phyloP scores from a whole-genome alignment of 495 filamentous ascomycete genomes.

The Chaetomium fimeti region DNA sequence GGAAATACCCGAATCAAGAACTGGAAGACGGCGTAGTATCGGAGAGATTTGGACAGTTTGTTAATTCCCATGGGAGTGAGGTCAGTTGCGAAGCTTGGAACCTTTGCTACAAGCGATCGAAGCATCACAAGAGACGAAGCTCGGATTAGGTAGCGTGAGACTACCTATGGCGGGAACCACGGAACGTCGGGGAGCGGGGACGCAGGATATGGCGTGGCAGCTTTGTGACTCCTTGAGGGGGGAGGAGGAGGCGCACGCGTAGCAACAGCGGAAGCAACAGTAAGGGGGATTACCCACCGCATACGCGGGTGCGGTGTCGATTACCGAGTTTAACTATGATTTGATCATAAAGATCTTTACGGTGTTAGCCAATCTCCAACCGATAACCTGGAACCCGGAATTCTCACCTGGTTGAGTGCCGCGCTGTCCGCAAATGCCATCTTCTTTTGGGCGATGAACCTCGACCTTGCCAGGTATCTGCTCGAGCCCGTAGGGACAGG shows the following conservation, averaged over 20 bases:
- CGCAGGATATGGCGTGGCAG: neutral
- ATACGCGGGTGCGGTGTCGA: neutral
- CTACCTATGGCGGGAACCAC: neutral
- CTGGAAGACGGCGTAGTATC: neutral
- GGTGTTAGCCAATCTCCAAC: constrained; percentile 37
- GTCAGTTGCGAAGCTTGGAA: neutral
- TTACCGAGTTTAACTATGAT: constrained; percentile 28
- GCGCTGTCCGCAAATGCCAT: constrained; percentile 67
- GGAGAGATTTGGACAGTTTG: neutral
- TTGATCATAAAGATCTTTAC: constrained; percentile 74
- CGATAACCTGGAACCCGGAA: neutral
- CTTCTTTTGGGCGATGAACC: constrained; percentile 77
- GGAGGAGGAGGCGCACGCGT: neutral
- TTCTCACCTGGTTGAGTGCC: constrained; percentile 71
- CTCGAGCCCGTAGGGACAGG: constrained; percentile 46
- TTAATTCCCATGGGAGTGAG: neutral
- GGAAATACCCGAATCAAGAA: neutral
- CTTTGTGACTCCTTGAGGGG: neutral
- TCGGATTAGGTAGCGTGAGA: neutral
- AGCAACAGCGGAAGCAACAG: neutral
- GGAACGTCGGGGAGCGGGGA: neutral
- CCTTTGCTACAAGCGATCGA: neutral
- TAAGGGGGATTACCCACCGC: neutral
- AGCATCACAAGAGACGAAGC: neutral
- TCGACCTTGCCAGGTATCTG: constrained; percentile 62